A percentile compares a stretch with the other conserved stretches of the same genome.
Evolutionary conservation across 306 rosid species (phyloP).

Genomic region (Coriaria nepalensis): DNA sequence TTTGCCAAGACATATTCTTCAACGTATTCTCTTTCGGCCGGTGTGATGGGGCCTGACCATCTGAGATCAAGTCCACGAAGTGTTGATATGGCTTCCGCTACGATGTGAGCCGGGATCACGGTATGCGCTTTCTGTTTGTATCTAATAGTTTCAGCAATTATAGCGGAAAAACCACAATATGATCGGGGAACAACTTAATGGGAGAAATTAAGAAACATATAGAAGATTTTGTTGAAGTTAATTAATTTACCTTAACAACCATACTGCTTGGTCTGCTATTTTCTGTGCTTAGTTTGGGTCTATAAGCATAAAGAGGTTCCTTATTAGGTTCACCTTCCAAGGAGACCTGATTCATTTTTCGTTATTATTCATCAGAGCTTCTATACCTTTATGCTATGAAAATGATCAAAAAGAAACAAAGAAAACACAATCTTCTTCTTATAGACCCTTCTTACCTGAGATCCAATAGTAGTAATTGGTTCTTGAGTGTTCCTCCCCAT

Average conservation of each 20-base stretch:
- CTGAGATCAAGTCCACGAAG: conserved; percentile 58
- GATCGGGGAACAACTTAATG: too few species aligned
- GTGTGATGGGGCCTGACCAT: conserved; percentile 92
- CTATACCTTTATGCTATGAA: conserved; percentile 2
- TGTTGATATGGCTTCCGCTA: conserved; percentile 47
- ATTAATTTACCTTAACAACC: conserved; percentile 67
- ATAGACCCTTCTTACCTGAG: conserved; percentile 34
- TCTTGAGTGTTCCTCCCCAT: conserved; percentile 56
- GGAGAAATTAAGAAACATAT: too few species aligned
- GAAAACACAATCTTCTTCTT: background rate
- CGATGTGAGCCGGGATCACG: conserved; percentile 35
- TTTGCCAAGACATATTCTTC: conserved; percentile 68
- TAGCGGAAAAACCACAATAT: too few species aligned
- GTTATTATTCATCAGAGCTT: conserved; percentile 1
- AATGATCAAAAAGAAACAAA: conserved; percentile 3
- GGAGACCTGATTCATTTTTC: conserved; percentile 25
- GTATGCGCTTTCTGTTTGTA: conserved; percentile 32
- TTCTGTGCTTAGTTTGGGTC: conserved; percentile 33
- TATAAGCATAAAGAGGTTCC: conserved; percentile 27
- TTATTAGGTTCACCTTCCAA: conserved; percentile 30
- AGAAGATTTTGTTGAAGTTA: background rate
- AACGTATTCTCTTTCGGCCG: conserved; percentile 68
- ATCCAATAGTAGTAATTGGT: conserved; percentile 27
- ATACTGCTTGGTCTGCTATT: conserved; percentile 64
- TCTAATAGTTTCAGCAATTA: conserved; percentile 6